Evolutionary conservation across 1,139 yeast genomes (phyloP), one percentile per base, ranked within the genome.

Genomic region (Yamadazyma conglobata): DNA sequence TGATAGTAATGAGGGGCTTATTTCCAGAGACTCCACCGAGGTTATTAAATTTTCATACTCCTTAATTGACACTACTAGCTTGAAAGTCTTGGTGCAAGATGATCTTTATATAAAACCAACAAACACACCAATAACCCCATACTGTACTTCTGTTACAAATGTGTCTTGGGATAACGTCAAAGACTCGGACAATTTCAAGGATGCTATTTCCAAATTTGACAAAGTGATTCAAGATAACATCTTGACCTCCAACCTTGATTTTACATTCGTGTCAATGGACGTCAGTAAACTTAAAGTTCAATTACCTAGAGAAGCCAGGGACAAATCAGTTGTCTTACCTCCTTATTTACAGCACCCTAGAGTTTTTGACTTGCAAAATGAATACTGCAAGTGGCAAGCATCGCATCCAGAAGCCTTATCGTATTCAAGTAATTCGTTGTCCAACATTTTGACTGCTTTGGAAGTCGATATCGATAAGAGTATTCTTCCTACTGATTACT

Each of bases 301-400:
- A 46, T 56, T 89, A 16, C 80, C 85, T 5, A 69, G 94, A 29
- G 95, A 86, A 52, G 87, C 95, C 7, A 67, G 86, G 24, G 95
- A 86, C 52, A 79, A 83, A 51, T 71, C 76, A 10, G 77, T 84
- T 33, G 73, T 65, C 3, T 65, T 89, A 37, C 96, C 96, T 0
- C 64, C 73, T 3, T 86, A 81, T 50, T 60, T 89, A 39, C 86
- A 80, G 50, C 80, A 79, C 43, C 87, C 96, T 2, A 67, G 79
- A 26, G 70, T 83, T 16, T 87, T 85, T 58, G 96, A 87, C 54
- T 60, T 89, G 38, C 73, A 75, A 46, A 73, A 70, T 36, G 96
- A 88, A 54, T 86, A 73, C 51, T 53, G 70, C 24, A 79, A 78
- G 47, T 84, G 88, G 87, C 83, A 79, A 52, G 60, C 59, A 19